A percentile compares a stretch with the other conserved stretches of the same genome.
These are phyloP conservation scores for Sporothrix luriei DNA, from an alignment of 2,329 filamentous ascomycete species.

Conservation along the genomic window DNA sequence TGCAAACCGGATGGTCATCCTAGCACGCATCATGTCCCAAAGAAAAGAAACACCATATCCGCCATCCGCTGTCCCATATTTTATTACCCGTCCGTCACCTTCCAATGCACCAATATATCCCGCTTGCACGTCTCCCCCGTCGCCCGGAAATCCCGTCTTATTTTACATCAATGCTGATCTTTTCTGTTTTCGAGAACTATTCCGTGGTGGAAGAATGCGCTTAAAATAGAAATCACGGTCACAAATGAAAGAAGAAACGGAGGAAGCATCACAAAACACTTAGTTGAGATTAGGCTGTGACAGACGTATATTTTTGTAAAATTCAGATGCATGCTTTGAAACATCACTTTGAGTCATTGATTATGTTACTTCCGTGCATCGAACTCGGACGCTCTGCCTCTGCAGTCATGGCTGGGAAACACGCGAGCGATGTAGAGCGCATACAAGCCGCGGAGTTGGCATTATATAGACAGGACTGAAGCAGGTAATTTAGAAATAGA, in stretches of 20 bases:
- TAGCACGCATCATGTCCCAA: slow-evolving; percentile 5
- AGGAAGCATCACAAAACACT: slow-evolving; percentile 18
- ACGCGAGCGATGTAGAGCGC: not conserved
- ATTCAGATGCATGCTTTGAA: not conserved
- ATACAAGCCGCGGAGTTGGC: not conserved
- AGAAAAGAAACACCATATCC: not conserved
- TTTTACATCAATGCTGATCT: slow-evolving; percentile 12
- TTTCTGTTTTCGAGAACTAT: slow-evolving; percentile 23
- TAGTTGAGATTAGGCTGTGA: not conserved
- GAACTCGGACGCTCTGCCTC: not conserved
- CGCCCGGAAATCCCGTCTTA: slow-evolving; percentile 17
- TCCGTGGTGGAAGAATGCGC: slow-evolving; percentile 24
- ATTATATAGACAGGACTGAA: not conserved
- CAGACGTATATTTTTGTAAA: not conserved
- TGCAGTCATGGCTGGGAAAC: not conserved
- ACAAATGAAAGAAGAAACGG: slow-evolving; percentile 14
- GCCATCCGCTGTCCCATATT: not conserved
- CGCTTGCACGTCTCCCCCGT: slow-evolving; percentile 9
- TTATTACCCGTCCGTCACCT: not conserved
- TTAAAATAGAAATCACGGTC: slow-evolving; percentile 11
- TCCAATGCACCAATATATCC: not conserved
- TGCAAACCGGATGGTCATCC: not conserved
- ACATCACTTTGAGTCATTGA: not conserved
- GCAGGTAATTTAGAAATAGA: not conserved
- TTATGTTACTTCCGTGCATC: not conserved